Evolutionary conservation across 805 yeast species (phyloP).

Genomic region (Candida maris): DNA sequence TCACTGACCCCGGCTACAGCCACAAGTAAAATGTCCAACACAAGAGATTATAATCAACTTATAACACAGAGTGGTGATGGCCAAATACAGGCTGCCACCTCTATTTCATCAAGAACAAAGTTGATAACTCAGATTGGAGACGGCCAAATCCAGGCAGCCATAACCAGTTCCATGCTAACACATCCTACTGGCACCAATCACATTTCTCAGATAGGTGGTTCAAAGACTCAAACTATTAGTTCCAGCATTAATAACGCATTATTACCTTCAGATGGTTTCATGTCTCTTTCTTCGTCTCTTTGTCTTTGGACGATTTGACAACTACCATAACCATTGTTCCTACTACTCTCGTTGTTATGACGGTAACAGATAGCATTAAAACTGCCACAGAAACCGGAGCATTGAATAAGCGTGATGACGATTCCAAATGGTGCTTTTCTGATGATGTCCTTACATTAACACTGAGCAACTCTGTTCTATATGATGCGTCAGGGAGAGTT

Average conservation of each 20-base stretch:
- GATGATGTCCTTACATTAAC: conserved; percentile 52
- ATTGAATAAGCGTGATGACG: conserved; percentile 23
- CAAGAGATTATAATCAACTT: conserved; percentile 38
- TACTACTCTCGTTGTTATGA: conserved; percentile 28
- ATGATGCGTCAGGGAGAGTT: conserved; percentile 60
- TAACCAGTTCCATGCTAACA: neutral
- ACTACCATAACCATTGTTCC: conserved; percentile 28
- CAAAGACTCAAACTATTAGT: too few species aligned
- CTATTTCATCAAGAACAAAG: conserved; percentile 32
- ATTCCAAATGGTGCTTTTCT: conserved; percentile 41
- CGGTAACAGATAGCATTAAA: conserved; percentile 25
- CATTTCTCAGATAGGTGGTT: conserved; percentile 2
- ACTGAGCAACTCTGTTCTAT: conserved; percentile 48
- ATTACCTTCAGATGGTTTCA: too few species aligned
- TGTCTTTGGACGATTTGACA: conserved; percentile 26
- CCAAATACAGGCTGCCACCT: conserved; percentile 40
- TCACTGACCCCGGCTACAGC: conserved; percentile 18
- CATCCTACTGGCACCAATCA: neutral
- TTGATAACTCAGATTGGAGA: conserved; percentile 46
- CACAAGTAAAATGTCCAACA: conserved; percentile 25
- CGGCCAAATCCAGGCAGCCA: conserved; percentile 36
- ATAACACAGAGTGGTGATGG: conserved; percentile 46
- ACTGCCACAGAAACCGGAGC: conserved; percentile 24
- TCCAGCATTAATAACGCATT: too few species aligned
- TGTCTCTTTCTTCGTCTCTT: too few species aligned